These are phyloP conservation scores for Thymus quinquecostatus DNA, from an alignment of 257 asterid species.

Conservation along the genomic window DNA sequence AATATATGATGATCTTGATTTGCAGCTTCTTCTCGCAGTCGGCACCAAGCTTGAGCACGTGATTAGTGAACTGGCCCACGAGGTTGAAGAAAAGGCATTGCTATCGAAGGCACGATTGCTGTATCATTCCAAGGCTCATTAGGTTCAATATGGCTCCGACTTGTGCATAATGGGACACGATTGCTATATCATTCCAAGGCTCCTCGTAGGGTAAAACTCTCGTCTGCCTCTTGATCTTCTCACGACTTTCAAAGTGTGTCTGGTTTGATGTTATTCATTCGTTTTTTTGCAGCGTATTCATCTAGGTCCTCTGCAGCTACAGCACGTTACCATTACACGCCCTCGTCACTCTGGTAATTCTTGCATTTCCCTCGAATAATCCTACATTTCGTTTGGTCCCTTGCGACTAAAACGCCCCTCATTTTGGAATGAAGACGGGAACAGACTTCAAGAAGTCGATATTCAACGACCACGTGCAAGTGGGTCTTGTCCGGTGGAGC, in stretches of 20 bases:
- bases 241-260: neutral
- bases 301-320: conserved; percentile 83
- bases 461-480: conserved; percentile 89
- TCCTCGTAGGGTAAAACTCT: conserved; percentile 70
- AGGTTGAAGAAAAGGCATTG: conserved; percentile 90
- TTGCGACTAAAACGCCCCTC: neutral
- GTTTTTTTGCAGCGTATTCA: neutral
- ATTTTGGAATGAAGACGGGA: conserved; percentile 74
- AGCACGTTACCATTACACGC: conserved; percentile 93
- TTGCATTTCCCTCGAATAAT: conserved; percentile 3
- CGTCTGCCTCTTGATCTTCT: neutral
- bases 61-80: conserved; percentile 71
- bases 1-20: conserved; percentile 1
- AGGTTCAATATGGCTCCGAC: conserved; percentile 88
- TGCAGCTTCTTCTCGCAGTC: conserved; percentile 85
- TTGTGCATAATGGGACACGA: conserved; percentile 98
- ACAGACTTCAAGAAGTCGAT: conserved; percentile 89
- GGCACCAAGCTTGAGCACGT: conserved; percentile 33
- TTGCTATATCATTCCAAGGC: conserved; percentile 75
- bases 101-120: conserved; percentile 82
- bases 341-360: conserved; percentile 84
- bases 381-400: neutral
- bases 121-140: conserved; percentile 74
- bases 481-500: conserved; percentile 86
- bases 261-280: neutral